Evolutionary conservation across 176 grass and related monocot species (phyloP), one percentile per base, ranked within the genome.

Genomic region (Chrysopogon serrulatus): DNA sequence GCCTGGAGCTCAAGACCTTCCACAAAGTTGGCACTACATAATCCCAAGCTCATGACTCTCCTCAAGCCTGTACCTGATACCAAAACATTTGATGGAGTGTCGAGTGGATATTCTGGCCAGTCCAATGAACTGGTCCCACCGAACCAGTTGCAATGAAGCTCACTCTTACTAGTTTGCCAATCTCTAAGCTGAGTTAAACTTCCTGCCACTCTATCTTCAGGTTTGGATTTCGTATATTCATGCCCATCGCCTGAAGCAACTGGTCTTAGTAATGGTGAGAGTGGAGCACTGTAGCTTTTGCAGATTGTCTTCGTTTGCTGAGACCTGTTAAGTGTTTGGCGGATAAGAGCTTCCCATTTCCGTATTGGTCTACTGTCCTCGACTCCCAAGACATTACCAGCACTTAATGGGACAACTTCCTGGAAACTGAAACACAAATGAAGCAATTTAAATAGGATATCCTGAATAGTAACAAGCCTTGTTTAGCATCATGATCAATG

Each of bases 241-340:
- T 62, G 36, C 67, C 73, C 68, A 60, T 75, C 35, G 4, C 34
- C 21, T 39, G 74, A 63, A 69, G 73, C 14, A 45, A 74, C 36
- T 57, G 76, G 71, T 31, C 27, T n/a, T 27, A 72, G 72, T 49
- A 83, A 47, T 5, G 92, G 86, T 27, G 92, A 91, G 13, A 64
- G 47, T 79, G 89, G 89, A 86, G 81, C 89, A 68, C 92, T 91
- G 71, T 87, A 89, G 71, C 92, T 91, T 84, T 91, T 94, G 61
- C 85, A 91, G 43, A 75, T 54, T 65, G 87, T 45, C 62, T 73
- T 87, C 30, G 48, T 33, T 56, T 85, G 80, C 23, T 42, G 68
- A 77, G 84, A 94, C 65, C 78, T 91, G 68, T 94, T 91, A 21
- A 94, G 92, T 37, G 89, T 87, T 74, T 70, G 83, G 64, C 92